These are phyloP conservation scores for Nepenthes alata DNA, from an alignment of 179 eudicot genomes.

Conservation along the genomic window DNA sequence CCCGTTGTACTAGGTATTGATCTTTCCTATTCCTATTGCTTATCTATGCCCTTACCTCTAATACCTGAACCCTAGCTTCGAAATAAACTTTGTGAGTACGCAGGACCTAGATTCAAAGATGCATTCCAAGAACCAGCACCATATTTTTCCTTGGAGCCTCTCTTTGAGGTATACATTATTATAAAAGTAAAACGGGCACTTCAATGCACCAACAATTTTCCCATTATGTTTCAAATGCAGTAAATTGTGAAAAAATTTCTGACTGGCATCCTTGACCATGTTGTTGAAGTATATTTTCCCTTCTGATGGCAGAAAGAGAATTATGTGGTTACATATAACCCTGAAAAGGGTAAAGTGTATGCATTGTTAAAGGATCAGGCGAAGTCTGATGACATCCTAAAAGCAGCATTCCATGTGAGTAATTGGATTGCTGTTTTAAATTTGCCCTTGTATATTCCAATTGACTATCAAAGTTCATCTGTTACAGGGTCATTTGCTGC, in stretches of 20 bases:
- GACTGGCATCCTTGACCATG: neutral
- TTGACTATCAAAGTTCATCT: constrained; percentile 7
- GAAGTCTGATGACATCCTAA: constrained; percentile 83
- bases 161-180: constrained; percentile 56
- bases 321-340: constrained; percentile 77
- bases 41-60: neutral
- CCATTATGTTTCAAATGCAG: no score
- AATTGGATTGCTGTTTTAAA: neutral
- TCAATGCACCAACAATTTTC: neutral
- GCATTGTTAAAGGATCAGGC: constrained; percentile 95
- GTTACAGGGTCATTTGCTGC: constrained; percentile 78
- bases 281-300: neutral
- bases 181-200: no score
- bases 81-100: constrained; percentile 6
- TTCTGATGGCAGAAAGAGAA: constrained; percentile 43
- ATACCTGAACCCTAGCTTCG: constrained; percentile 1
- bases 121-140: constrained; percentile 88
- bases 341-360: constrained; percentile 71
- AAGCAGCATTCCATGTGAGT: constrained; percentile 95
- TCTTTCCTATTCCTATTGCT: neutral
- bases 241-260: neutral
- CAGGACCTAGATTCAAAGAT: constrained; percentile 88
- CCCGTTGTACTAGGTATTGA: constrained; percentile 69
- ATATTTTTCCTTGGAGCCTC: constrained; percentile 60
- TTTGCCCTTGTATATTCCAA: constrained; percentile 1